Evolutionary conservation across 2,329 filamentous ascomycete species (phyloP).

Genomic region (Purpureocillium takamizusanense): DNA sequence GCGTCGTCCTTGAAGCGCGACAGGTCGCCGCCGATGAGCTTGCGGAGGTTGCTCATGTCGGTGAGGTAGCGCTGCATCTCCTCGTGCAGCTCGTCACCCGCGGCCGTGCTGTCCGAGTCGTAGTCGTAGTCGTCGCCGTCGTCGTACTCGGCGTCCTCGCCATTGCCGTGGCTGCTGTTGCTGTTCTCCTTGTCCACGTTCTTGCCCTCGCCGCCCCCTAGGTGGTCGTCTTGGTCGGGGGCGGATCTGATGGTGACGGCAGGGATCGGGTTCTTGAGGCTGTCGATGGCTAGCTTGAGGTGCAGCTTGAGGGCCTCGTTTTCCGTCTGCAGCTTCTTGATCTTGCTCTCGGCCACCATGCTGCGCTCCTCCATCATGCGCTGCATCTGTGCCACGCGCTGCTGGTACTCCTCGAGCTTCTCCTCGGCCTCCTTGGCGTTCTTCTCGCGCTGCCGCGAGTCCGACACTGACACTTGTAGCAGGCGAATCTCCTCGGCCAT

Average conservation of each 20-base stretch:
- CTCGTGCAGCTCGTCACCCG: constrained; percentile 63
- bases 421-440: constrained; percentile 72
- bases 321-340: constrained; percentile 78
- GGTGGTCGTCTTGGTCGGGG: too few relatives aligned
- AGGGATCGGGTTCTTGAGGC: constrained; percentile 86
- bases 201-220: constrained; percentile 14
- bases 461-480: constrained; percentile 67
- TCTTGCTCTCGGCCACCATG: constrained; percentile 88
- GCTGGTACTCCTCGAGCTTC: constrained; percentile 88
- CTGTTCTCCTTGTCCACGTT: constrained; percentile 20
- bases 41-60: constrained; percentile 63
- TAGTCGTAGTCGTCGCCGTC: constrained; percentile 53
- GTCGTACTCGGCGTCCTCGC: constrained; percentile 28
- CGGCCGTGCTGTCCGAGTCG: constrained; percentile 33
- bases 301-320: constrained; percentile 86
- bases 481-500: constrained; percentile 92
- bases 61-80: constrained; percentile 76
- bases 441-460: constrained; percentile 60
- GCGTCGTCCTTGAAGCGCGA: constrained; percentile 55
- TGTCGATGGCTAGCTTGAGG: constrained; percentile 75
- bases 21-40: constrained; percentile 67
- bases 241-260: constrained; percentile 31
- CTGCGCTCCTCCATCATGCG: constrained; percentile 91
- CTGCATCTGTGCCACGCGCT: constrained; percentile 81
- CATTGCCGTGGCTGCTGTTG: constrained; percentile 15